phyloP scores from a whole-genome alignment of 2,329 filamentous ascomycete genomes.

The Pseudogymnoascus sp. region DNA sequence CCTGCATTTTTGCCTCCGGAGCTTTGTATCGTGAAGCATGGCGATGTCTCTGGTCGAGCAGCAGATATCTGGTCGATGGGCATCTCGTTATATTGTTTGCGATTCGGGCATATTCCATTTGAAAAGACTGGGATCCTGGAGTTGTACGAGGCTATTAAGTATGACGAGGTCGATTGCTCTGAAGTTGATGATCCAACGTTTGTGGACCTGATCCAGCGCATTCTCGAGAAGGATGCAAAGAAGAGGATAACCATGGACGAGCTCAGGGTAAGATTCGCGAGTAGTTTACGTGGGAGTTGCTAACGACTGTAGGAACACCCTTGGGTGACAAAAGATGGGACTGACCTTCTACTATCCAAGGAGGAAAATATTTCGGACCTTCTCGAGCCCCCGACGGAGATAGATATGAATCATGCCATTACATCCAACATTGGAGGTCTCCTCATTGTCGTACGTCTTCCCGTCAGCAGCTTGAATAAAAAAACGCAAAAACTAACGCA shows the following conservation, averaged over 20 bases:
- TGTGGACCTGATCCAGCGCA: constrained; percentile 59
- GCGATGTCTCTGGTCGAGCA: constrained; percentile 77
- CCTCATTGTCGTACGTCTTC: constrained; percentile 60
- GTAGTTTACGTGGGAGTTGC: background rate
- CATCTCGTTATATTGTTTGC: constrained; percentile 84
- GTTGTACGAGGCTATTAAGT: constrained; percentile 80
- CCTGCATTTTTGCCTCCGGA: constrained; percentile 93
- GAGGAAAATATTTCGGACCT: constrained; percentile 81
- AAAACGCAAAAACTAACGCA: constrained; percentile 13
- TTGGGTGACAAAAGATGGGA: constrained; percentile 80
- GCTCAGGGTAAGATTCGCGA: constrained; percentile 57
- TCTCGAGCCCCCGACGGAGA: constrained; percentile 76
- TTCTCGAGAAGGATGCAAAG: constrained; percentile 78
- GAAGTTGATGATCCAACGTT: constrained; percentile 59
- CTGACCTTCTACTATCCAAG: constrained; percentile 66
- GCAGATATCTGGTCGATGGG: constrained; percentile 99
- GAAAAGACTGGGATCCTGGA: constrained; percentile 71
- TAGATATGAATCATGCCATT: constrained; percentile 84
- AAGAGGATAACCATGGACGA: constrained; percentile 78
- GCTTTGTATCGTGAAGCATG: constrained; percentile 77
- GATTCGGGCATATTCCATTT: constrained; percentile 84
- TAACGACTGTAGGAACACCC: constrained; percentile 62
- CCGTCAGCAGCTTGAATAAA: constrained; percentile 11
- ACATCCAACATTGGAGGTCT: constrained; percentile 83
- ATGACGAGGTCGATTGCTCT: constrained; percentile 55